Conservation (phyloP, 768 basidiomycete genomes). For the Trametes villosa region DNA sequence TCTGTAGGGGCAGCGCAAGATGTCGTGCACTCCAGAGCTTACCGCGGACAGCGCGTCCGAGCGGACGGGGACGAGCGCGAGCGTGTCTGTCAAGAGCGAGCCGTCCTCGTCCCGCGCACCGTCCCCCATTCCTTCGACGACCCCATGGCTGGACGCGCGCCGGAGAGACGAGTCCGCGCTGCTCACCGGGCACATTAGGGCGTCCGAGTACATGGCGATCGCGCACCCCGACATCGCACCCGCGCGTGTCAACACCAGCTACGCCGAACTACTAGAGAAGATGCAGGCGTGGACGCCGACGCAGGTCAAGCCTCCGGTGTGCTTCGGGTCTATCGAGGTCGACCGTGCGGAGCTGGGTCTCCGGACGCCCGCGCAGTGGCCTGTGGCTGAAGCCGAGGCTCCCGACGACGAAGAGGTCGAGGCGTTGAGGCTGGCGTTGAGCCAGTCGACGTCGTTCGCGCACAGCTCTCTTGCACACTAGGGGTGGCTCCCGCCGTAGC, state of each 20-base stretch:
- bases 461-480: too few relatives aligned
- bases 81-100: conserved; percentile 6
- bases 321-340: neutral
- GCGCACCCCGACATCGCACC: neutral
- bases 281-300: conserved; percentile 5
- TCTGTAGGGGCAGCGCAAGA: neutral
- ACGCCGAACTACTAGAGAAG: neutral
- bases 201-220: neutral
- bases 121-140: neutral
- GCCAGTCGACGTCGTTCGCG: too few relatives aligned
- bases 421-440: too few relatives aligned
- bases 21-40: conserved; percentile 1
- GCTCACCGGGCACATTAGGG: neutral
- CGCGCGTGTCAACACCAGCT: neutral
- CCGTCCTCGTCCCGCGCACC: neutral
- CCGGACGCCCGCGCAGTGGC: neutral
- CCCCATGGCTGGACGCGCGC: neutral
- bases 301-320: neutral
- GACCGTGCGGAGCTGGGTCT: neutral
- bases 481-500: too few relatives aligned
- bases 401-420: too few relatives aligned
- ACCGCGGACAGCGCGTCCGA: conserved; percentile 9
- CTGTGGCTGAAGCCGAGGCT: neutral
- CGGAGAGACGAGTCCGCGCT: neutral
- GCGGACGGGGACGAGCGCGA: conserved; percentile 3